Base-by-base conservation (phyloP, 225 moss, liverwort and hornwort species). In the Marchantia polymorpha region DNA sequence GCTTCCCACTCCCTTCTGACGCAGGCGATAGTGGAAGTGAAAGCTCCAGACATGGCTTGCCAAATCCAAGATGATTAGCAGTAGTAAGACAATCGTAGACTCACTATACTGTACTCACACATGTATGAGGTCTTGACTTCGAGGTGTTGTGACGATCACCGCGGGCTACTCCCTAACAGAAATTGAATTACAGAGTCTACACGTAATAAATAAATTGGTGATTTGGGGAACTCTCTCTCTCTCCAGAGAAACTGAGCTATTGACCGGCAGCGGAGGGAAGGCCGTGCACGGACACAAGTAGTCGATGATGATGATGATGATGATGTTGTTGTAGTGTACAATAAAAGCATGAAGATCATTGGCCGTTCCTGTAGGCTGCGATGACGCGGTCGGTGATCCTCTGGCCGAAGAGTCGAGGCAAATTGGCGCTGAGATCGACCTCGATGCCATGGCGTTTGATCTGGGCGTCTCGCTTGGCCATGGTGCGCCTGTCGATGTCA, bases 401-500 rank as follows among this genome's bases (percentile, higher is more conserved):
- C n/a, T 88, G 85, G 68, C 85, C 85, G 46, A 88, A 88, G 27
- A 88, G 64, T 77, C 81, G 76, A 0, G 88, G 88, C 27, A 88
- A 73, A 76, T 88, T 88, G 52, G 83, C 49, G 51, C 78, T 78
- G 31, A 88, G 73, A 59, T 85, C 83, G 7, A 78, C 83, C 64
- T 88, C 85, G 48, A 88, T 83, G 12, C 85, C 85, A 54, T 83
- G 61, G 23, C 85, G 77, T 73, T 85, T 88, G 0, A 88, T 83
- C 48, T 83, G 83, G 15, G 78, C 78, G 46, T 88, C 88, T 54
- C 85, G 77, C 83, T 81, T 88, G 27, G 80, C 66, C 83, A 85
- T 83, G n/a, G 53, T 77, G 52, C 88, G 89, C 64, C 86, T 79
- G 72, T 88, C 88, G 10, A 84, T 53, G 68, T 88, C 88, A 55